phyloP scores from a whole-genome alignment of 2,329 filamentous ascomycete species.

The Fusarium denticulatum region DNA sequence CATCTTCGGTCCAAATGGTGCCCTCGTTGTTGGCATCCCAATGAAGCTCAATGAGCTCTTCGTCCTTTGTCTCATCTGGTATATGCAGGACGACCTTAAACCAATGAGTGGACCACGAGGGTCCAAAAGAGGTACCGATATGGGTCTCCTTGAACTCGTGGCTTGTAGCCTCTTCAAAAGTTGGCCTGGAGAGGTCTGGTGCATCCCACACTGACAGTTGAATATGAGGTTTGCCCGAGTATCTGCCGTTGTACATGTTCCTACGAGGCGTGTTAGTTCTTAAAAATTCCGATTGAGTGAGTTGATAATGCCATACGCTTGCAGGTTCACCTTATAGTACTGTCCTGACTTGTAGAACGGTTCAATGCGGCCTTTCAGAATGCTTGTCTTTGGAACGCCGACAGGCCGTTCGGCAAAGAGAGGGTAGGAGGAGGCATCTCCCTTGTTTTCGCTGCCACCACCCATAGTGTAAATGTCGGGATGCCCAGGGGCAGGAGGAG shows the following conservation, averaged over 20 bases:
- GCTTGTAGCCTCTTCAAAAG: slow-evolving; percentile 83
- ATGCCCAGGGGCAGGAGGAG: slow-evolving; percentile 49
- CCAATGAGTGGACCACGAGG: slow-evolving; percentile 98
- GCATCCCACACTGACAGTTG: slow-evolving; percentile 89
- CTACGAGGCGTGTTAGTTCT: slow-evolving; percentile 38
- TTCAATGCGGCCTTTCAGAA: slow-evolving; percentile 85
- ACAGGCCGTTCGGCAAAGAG: slow-evolving; percentile 62
- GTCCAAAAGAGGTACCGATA: slow-evolving; percentile 85
- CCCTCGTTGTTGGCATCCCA: slow-evolving; percentile 97
- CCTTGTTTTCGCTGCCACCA: slow-evolving; percentile 58
- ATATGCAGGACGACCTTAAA: slow-evolving; percentile 86
- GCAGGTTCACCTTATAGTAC: slow-evolving; percentile 78
- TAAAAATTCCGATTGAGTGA: neutral
- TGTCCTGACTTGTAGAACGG: slow-evolving; percentile 84
- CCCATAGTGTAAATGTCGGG: slow-evolving; percentile 58
- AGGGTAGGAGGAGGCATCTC: slow-evolving; percentile 60
- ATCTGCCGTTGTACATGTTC: slow-evolving; percentile 52
- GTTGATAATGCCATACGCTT: slow-evolving; percentile 66
- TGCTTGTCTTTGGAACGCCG: slow-evolving; percentile 83
- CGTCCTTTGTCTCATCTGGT: slow-evolving; percentile 75
- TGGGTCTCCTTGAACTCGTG: slow-evolving; percentile 79
- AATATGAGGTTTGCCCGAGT: slow-evolving; percentile 77
- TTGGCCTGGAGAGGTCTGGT: slow-evolving; percentile 80
- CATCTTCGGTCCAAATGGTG: slow-evolving; percentile 91
- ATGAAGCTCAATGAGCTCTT: slow-evolving; percentile 90